Evolutionary conservation across 345 rosid genomes (phyloP), one percentile per base, ranked within the genome.

Genomic region (Combretum micranthum): DNA sequence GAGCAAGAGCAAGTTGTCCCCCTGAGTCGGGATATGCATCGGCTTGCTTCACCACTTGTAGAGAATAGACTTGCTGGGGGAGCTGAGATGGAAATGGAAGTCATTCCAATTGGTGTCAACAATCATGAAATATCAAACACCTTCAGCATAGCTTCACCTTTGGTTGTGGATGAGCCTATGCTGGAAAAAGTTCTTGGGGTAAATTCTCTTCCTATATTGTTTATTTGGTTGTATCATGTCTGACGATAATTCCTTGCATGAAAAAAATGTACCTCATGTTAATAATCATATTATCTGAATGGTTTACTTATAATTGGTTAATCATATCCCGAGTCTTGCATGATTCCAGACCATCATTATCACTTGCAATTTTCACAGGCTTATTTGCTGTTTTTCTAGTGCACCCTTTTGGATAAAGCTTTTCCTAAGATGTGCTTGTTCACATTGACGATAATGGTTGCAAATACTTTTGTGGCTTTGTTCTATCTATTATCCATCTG

Each of bases 11-110:
- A 93, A 68, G 76, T 80, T 64, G 72, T 75, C 47, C 89, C 96
- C 23, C 37, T 83, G 64, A 85, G 81, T 80, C 85, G 83, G 67
- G 85, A 85, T 72, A 87, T 85, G 71, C 90, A 85, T 46, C 74
- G 60, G 65, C 75, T 93, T 67, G 56, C 88, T 58, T 75, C 97
- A 45, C 92, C 99, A 44, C 64, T 93, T 56, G 77, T 89, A 65
- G 87, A 85, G 55, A 84, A 77, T 73, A 77, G 92, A 72, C 80
- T 89, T 72, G 85, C 95, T 39, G 96, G 83, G 68, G 99, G 90
- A 63, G 88, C 78, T 52, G 99, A 93, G 71, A 83, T 93, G 74
- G 99, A 89, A 77, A 89, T 93, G 97, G 99, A 93, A 81, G 84
- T 93, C 69, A 85, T 93, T 70, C 92, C 94, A 25, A 84, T 93